Percentiles rank a stretch among this genome's conserved stretches.
These are phyloP conservation scores for Phytophthora pluvialis DNA, from an alignment of 352 stramenopile genomes.

Conservation along the genomic window DNA sequence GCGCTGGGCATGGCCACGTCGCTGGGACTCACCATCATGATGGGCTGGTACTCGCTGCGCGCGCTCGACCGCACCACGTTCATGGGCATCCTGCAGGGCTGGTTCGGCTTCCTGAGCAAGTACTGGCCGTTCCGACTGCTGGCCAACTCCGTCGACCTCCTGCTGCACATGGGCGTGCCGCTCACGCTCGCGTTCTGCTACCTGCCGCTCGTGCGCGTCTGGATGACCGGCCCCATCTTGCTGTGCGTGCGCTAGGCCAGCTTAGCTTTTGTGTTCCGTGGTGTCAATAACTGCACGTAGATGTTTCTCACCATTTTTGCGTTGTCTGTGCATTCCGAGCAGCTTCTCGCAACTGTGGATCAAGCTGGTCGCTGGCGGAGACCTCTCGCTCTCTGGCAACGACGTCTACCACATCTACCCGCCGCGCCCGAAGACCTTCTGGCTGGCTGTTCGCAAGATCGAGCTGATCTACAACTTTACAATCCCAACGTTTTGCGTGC, in stretches of 20 bases:
- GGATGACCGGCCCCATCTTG: constrained; percentile 56
- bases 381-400: constrained; percentile 44
- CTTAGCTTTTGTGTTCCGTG: constrained; percentile 1
- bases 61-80: constrained; percentile 50
- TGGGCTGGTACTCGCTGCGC: constrained; percentile 61
- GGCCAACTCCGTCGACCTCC: constrained; percentile 43
- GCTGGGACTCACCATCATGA: constrained; percentile 59
- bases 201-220: constrained; percentile 47
- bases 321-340: constrained; percentile 4
- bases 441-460: constrained; percentile 47
- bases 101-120: constrained; percentile 53
- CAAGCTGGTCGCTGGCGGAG: constrained; percentile 44
- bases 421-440: constrained; percentile 52
- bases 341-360: constrained; percentile 61
- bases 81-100: constrained; percentile 53
- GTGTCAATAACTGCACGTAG: background rate
- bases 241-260: constrained; percentile 40
- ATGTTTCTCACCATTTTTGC: constrained; percentile 6
- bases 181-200: constrained; percentile 51
- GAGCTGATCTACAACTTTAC: constrained; percentile 53
- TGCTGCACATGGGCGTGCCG: constrained; percentile 55
- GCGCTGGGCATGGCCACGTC: constrained; percentile 53
- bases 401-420: constrained; percentile 56
- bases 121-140: constrained; percentile 43
- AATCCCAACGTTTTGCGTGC: constrained; percentile 44